A percentile compares a stretch with the other conserved stretches of the same genome.
phyloP scores from a whole-genome alignment of 495 filamentous ascomycete species.

The Aspergillus cristatus region DNA sequence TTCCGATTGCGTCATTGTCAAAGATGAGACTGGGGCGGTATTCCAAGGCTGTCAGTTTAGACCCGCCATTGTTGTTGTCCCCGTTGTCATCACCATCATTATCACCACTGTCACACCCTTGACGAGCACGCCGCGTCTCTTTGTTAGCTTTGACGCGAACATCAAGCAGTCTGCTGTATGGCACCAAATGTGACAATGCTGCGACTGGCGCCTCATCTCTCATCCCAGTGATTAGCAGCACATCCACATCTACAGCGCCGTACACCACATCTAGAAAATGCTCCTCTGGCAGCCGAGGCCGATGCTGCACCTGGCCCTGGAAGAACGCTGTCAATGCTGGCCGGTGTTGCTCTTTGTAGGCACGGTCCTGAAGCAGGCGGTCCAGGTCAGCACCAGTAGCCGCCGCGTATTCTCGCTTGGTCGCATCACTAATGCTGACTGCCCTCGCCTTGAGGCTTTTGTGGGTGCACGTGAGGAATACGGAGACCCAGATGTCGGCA shows the following conservation, averaged over 20 bases:
- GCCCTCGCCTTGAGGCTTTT: conserved; percentile 31
- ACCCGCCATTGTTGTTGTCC: conserved; percentile 17
- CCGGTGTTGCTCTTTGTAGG: conserved; percentile 56
- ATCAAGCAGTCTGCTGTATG: conserved; percentile 46
- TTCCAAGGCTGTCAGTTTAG: conserved; percentile 21
- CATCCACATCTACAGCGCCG: conserved; percentile 37
- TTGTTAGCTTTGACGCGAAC: conserved; percentile 41
- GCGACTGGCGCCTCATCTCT: conserved; percentile 54
- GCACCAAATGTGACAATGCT: conserved; percentile 45
- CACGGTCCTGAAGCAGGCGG: conserved; percentile 43
- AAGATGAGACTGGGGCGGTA: conserved; percentile 42
- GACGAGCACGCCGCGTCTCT: conserved; percentile 32
- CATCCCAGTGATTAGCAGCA: conserved; percentile 57
- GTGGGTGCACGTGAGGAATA: conserved; percentile 21
- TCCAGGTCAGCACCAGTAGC: conserved; percentile 41
- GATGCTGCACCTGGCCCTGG: conserved; percentile 34
- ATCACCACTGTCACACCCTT: conserved; percentile 17
- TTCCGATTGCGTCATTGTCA: conserved; percentile 36
- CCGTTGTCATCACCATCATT: conserved; percentile 10
- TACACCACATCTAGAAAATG: conserved; percentile 45
- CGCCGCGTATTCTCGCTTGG: conserved; percentile 50
- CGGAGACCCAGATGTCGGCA: conserved; percentile 43
- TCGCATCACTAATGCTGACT: conserved; percentile 52
- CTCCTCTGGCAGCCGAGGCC: conserved; percentile 43
- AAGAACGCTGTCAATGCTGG: conserved; percentile 45